A percentile compares a stretch with the other conserved stretches of the same genome.
Evolutionary conservation across 257 asterid genomes (phyloP).

Genomic region (Haberlea rhodopensis): DNA sequence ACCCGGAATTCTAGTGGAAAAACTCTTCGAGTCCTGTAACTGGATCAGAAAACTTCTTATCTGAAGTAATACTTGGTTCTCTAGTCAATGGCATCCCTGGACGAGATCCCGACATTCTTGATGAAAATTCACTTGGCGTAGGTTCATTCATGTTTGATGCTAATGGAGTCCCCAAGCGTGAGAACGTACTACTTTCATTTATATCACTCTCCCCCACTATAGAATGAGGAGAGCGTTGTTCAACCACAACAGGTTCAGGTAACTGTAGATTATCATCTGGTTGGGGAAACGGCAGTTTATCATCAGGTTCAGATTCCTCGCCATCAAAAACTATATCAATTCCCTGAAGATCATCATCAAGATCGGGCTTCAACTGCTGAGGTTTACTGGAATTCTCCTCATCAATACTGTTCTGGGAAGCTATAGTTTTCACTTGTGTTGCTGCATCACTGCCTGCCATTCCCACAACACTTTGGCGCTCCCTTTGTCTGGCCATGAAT

Average conservation of each 20-base stretch:
- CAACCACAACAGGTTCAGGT: slow-evolving; percentile 52
- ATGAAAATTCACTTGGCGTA: slow-evolving; percentile 65
- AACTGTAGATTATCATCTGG: slow-evolving; percentile 65
- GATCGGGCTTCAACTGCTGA: slow-evolving; percentile 65
- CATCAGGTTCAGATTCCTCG: slow-evolving; percentile 68
- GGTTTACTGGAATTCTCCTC: slow-evolving; percentile 61
- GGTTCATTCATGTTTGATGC: slow-evolving; percentile 60
- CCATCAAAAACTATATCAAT: slow-evolving; percentile 95
- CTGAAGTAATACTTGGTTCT: slow-evolving; percentile 70
- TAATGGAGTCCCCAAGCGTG: slow-evolving; percentile 49
- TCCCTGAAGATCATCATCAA: slow-evolving; percentile 95
- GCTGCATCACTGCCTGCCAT: slow-evolving; percentile 43
- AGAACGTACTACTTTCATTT: slow-evolving; percentile 54
- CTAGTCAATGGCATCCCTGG: slow-evolving; percentile 52
- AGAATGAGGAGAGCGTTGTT: slow-evolving; percentile 72
- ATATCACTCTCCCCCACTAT: slow-evolving; percentile 83
- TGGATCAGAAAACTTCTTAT: slow-evolving; percentile 63
- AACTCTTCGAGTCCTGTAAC: slow-evolving; percentile 47
- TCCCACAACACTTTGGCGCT: slow-evolving; percentile 66
- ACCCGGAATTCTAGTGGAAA: slow-evolving; percentile 34
- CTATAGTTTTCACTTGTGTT: slow-evolving; percentile 43
- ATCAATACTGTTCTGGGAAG: slow-evolving; percentile 47
- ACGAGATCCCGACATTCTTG: slow-evolving; percentile 76
- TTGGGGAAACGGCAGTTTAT: slow-evolving; percentile 54
- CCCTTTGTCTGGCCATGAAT: slow-evolving; percentile 95